Percentiles rank a stretch among this genome's conserved stretches.
These are phyloP conservation scores for Centaurea solstitialis DNA, from an alignment of 129 eudicot species.

Conservation along the genomic window DNA sequence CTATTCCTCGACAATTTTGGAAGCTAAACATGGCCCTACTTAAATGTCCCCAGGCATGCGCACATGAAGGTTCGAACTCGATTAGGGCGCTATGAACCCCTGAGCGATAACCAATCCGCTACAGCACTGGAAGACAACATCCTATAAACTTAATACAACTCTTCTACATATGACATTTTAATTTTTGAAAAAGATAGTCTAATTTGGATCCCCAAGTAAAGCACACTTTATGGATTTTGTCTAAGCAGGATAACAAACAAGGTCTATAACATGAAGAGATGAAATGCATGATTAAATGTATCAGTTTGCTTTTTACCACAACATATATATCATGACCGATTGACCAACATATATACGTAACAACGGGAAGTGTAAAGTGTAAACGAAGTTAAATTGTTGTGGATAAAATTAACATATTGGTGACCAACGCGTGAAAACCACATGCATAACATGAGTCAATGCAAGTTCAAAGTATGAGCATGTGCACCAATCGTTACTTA, in stretches of 20 bases:
- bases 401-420: too few relatives aligned
- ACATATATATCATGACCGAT: background rate
- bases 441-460: background rate
- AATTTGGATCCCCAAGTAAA: background rate
- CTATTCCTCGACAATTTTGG: too few relatives aligned
- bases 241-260: background rate
- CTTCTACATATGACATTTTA: too few relatives aligned
- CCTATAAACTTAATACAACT: too few relatives aligned
- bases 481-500: slow-evolving; percentile 1
- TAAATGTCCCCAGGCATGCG: too few relatives aligned
- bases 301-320: background rate
- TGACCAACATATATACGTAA: too few relatives aligned
- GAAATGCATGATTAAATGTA: background rate
- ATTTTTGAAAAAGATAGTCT: too few relatives aligned
- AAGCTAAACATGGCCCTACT: too few relatives aligned
- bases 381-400: background rate
- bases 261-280: background rate
- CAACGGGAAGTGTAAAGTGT: background rate
- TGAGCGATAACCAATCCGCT: too few relatives aligned
- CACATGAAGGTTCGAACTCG: too few relatives aligned
- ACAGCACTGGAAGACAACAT: too few relatives aligned
- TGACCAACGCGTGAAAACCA: background rate
- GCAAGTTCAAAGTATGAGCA: slow-evolving; percentile 9
- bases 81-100: too few relatives aligned
- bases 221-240: background rate